A percentile compares a stretch with the other conserved stretches of the same genome.
phyloP scores from a whole-genome alignment of 768 basidiomycete genomes.

The Crassisporium funariophilum region DNA sequence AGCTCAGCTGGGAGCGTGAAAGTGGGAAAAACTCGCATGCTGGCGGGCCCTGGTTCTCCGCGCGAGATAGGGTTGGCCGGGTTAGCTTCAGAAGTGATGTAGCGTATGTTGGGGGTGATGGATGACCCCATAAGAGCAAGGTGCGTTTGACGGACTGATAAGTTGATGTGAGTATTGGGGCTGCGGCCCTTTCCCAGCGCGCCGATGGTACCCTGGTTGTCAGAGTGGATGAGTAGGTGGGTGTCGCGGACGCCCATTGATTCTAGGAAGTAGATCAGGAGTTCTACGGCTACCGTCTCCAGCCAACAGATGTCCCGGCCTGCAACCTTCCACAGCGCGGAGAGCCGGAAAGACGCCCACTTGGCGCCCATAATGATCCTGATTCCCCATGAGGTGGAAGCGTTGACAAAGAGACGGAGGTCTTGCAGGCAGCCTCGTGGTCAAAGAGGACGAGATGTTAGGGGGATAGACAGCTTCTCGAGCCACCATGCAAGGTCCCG shows the following conservation, averaged over 20 bases:
- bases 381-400: conserved; percentile 26
- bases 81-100: too few relatives aligned
- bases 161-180: too few relatives aligned
- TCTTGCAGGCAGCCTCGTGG: conserved; percentile 10
- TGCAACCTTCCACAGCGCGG: conserved; percentile 8
- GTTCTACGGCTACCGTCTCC: conserved; percentile 18
- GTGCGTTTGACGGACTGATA: too few relatives aligned
- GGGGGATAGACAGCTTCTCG: not conserved
- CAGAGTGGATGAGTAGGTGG: too few relatives aligned
- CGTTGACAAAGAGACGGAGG: conserved; percentile 25
- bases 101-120: too few relatives aligned
- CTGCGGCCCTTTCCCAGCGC: too few relatives aligned
- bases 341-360: conserved; percentile 2
- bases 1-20: too few relatives aligned
- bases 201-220: too few relatives aligned
- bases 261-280: conserved; percentile 17
- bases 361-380: conserved; percentile 2
- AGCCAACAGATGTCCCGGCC: conserved; percentile 23
- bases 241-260: conserved; percentile 8
- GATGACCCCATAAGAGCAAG: too few relatives aligned
- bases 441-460: conserved; percentile 8
- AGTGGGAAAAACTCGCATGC: too few relatives aligned
- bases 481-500: conserved; percentile 31
- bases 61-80: too few relatives aligned
- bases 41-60: too few relatives aligned